Conservation (phyloP, 2,329 filamentous ascomycete genomes). For the Dryadomyces quercus-mongolicae region DNA sequence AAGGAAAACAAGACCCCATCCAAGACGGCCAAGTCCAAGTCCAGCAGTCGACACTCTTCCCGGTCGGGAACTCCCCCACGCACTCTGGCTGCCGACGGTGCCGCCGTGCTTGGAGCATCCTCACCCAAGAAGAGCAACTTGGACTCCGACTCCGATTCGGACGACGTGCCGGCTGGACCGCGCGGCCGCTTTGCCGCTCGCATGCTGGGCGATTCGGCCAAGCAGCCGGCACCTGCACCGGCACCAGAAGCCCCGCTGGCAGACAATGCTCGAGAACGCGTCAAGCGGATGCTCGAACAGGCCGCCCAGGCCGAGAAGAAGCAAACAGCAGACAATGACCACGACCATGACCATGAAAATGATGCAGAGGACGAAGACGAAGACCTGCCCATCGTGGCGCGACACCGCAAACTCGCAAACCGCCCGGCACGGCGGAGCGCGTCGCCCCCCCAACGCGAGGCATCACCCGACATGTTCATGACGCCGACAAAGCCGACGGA, state of each 20-base stretch:
- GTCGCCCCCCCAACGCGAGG: background rate
- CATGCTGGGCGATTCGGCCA: conserved; percentile 32
- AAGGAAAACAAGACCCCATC: background rate
- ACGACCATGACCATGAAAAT: too few relatives aligned
- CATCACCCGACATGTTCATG: conserved; percentile 9
- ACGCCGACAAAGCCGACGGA: conserved; percentile 8
- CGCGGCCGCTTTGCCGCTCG: conserved; percentile 52
- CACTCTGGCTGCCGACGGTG: background rate
- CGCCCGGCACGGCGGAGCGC: conserved; percentile 13
- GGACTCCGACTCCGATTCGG: conserved; percentile 9
- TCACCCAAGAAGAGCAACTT: background rate
- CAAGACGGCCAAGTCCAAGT: too few relatives aligned
- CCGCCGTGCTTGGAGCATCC: background rate
- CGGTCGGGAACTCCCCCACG: background rate
- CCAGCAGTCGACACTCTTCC: background rate
- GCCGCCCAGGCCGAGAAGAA: conserved; percentile 13
- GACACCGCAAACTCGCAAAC: conserved; percentile 19
- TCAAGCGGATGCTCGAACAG: conserved; percentile 29
- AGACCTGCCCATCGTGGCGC: conserved; percentile 26
- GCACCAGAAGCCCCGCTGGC: conserved; percentile 10
- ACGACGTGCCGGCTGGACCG: conserved; percentile 36
- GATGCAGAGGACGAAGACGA: conserved; percentile 18
- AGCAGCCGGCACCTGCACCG: background rate
- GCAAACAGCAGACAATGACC: too few relatives aligned
- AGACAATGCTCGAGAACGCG: conserved; percentile 27